phyloP scores from a whole-genome alignment of 176 grass and related monocot genomes.

The Tillandsia fasciculata region DNA sequence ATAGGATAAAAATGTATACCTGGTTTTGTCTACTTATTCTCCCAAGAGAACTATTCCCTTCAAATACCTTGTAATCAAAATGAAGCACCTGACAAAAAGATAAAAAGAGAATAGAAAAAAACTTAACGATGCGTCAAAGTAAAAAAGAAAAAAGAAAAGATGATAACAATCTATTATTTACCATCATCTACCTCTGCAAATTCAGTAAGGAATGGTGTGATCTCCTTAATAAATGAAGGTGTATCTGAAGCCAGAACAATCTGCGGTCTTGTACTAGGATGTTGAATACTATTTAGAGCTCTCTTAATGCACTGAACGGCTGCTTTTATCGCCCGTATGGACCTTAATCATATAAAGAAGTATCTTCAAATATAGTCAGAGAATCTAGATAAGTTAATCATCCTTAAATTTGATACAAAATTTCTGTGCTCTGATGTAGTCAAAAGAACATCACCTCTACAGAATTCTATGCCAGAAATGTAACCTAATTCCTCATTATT shows the following conservation, averaged over 20 bases:
- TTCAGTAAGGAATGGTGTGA: conserved; percentile 52
- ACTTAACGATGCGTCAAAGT: neutral
- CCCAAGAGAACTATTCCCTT: conserved; percentile 22
- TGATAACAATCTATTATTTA: conserved; percentile 3
- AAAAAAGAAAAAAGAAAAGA: neutral
- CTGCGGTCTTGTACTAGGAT: conserved; percentile 31
- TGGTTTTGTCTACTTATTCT: conserved; percentile 30
- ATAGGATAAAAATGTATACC: conserved; percentile 28
- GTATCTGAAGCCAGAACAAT: conserved; percentile 78
- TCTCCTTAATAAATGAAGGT: conserved; percentile 60
- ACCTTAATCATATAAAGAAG: conserved; percentile 40
- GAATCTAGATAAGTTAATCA: no score
- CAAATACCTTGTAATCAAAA: conserved; percentile 75
- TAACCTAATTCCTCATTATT: no score
- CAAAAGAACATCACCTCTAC: neutral
- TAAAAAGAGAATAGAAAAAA: conserved; percentile 14
- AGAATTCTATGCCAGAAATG: no score
- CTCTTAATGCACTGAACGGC: conserved; percentile 77
- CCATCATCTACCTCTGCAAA: conserved; percentile 70
- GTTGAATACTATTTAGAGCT: conserved; percentile 35
- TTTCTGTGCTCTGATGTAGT: no score
- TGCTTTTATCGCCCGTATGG: conserved; percentile 61
- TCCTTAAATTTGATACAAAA: no score
- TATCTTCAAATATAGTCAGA: conserved; percentile 7
- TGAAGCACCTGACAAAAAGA: conserved; percentile 43